Evolutionary conservation across 2,329 filamentous ascomycete species (phyloP), one percentile per base, ranked within the genome.

Genomic region (Pochonia chlamydosporia): DNA sequence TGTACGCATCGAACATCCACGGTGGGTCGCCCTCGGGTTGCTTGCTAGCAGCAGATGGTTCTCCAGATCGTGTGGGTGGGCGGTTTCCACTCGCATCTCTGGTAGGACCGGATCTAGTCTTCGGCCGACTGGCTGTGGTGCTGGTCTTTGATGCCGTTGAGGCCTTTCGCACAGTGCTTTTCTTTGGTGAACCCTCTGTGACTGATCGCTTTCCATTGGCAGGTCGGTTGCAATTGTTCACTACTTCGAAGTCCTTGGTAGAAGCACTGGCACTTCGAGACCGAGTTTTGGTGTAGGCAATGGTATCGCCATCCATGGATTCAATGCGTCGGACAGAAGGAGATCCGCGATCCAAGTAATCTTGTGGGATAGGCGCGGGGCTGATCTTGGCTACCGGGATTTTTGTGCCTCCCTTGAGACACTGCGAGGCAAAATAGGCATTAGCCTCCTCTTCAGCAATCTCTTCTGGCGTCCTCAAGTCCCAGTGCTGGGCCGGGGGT

Each of bases 1-100:
- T 95, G 67, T 96, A 99, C 68, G 95, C 89, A 20, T 87, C 88
- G 40, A 93, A 81, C 68, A 97, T 80, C 93, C 93, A 99, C 44
- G 93, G 93, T 9, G 93, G 90, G 46, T 97, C 92, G 18, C 93
- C 93, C 71, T 97, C 93, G 1, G 91, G 91, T 36, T 84, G 80
- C 61, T 89, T 80, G 75, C 65, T 60, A 65, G 58, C 63, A 26
- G 68, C 59, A 36, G 69, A 65, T 25, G 76, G 55, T 49, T 79
- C 79, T 18, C 82, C 82, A 6, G 80, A 81, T 50, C 82, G 74
- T 1, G 84, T 87, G 3, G 73, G 70, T 18, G 84, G 83, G 13
- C 82, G 75, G 28, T 76, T 82, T 52, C 62, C 67, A 45, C 66
- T 65, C 51, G 73, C 64, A 52, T 70, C 67, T 57, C 72, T 75